Evolutionary conservation across 176 grass and related monocot genomes (phyloP).

Genomic region (Aegilops longissima): DNA sequence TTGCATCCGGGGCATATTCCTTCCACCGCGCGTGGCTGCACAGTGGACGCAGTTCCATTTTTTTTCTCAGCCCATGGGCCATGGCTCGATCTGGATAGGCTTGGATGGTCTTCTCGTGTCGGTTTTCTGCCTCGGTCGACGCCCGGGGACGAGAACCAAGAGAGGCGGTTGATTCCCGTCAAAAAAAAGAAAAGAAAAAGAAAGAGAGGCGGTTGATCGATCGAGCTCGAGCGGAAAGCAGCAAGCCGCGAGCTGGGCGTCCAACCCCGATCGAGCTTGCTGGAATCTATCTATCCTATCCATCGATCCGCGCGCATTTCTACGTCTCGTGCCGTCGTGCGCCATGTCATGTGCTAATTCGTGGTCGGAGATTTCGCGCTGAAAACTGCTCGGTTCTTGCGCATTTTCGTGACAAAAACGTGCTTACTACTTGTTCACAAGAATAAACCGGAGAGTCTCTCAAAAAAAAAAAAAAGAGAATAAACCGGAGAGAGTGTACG

Average conservation of each 20-base stretch:
- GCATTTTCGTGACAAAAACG: too few species aligned
- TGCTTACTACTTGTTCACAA: too few species aligned
- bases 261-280: background rate
- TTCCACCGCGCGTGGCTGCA: background rate
- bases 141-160: too few species aligned
- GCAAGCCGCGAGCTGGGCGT: background rate
- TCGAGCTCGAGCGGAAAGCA: background rate
- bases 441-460: too few species aligned
- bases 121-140: background rate
- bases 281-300: background rate
- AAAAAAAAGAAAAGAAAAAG: too few species aligned
- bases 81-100: background rate
- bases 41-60: background rate
- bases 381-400: too few species aligned
- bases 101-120: background rate
- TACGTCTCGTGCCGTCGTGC: too few species aligned
- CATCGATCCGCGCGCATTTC: background rate
- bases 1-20: background rate
- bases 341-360: too few species aligned
- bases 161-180: background rate
- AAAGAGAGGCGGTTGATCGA: background rate
- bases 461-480: too few species aligned
- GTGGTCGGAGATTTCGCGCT: too few species aligned
- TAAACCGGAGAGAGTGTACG: too few species aligned
- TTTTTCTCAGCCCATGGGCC: background rate